These are phyloP conservation scores for Magnusiomyces fungicola DNA, from an alignment of 1,139 yeast genomes.

Conservation along the genomic window DNA sequence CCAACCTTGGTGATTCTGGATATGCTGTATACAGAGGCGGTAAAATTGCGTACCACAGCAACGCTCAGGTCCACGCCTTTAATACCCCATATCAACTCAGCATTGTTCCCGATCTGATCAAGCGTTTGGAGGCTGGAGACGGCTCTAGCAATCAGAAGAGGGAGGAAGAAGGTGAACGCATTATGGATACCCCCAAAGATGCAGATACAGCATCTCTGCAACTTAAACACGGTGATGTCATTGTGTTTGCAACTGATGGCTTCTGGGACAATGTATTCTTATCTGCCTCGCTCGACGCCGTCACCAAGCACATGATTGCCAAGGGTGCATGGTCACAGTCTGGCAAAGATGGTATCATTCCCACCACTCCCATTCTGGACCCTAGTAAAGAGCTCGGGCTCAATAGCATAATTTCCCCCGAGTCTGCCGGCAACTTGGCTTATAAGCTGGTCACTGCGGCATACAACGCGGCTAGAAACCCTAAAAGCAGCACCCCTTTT, in stretches of 20 bases:
- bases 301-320: constrained; percentile 27
- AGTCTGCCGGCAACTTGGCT: constrained; percentile 37
- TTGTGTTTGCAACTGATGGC: constrained; percentile 89
- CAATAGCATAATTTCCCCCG: constrained; percentile 12
- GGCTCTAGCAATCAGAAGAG: constrained; percentile 22
- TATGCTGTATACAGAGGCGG: constrained; percentile 74
- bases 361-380: constrained; percentile 8
- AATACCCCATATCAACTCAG: constrained; percentile 91
- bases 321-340: constrained; percentile 10
- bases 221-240: constrained; percentile 55
- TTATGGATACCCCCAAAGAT: constrained; percentile 45
- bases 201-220: constrained; percentile 37
- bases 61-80: constrained; percentile 78
- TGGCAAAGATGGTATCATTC: not conserved
- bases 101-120: constrained; percentile 62
- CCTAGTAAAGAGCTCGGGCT: constrained; percentile 5
- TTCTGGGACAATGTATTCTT: constrained; percentile 78
- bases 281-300: constrained; percentile 55
- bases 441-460: constrained; percentile 60
- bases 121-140: constrained; percentile 35
- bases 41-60: constrained; percentile 57
- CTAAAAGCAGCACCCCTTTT: constrained; percentile 74
- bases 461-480: constrained; percentile 61
- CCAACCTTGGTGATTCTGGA: constrained; percentile 94
- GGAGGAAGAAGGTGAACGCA: constrained; percentile 50